A percentile compares a stretch with the other conserved stretches of the same genome.
These are phyloP conservation scores for Agaricus sinodeliciosus DNA, from an alignment of 768 basidiomycete genomes.

Conservation along the genomic window DNA sequence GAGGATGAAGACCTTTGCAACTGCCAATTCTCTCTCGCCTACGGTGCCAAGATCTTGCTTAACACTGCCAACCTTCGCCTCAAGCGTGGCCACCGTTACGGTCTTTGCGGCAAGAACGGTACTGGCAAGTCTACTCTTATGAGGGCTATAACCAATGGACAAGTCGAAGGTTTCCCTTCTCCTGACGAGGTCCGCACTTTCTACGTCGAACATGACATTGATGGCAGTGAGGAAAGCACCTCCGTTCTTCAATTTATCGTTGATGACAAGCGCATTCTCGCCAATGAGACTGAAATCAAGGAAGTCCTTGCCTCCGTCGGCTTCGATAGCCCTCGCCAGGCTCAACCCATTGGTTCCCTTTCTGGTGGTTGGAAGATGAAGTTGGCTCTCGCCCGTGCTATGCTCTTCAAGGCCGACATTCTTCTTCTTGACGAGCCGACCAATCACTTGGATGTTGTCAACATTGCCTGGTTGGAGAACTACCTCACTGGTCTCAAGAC, in stretches of 20 bases:
- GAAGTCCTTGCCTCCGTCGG: conserved; percentile 87
- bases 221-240: conserved; percentile 89
- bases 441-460: conserved; percentile 95
- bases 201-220: conserved; percentile 99
- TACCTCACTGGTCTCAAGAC: conserved; percentile 83
- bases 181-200: conserved; percentile 96
- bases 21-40: conserved; percentile 97
- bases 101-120: conserved; percentile 98
- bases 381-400: conserved; percentile 92
- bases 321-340: conserved; percentile 84
- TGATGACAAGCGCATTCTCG: conserved; percentile 76
- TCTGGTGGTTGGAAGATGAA: conserved; percentile 99
- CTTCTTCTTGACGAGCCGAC: conserved; percentile 95
- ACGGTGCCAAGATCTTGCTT: conserved; percentile 97
- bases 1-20: conserved; percentile 98
- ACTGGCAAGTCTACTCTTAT: conserved; percentile 95
- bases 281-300: conserved; percentile 59
- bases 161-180: conserved; percentile 98
- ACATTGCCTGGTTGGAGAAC: conserved; percentile 95
- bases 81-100: conserved; percentile 98
- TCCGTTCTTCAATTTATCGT: conserved; percentile 87
- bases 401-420: conserved; percentile 98
- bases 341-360: conserved; percentile 77
- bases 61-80: conserved; percentile 96
- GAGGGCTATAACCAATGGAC: conserved; percentile 90